Conservation (phyloP, 2,329 filamentous ascomycete species). For the Raffaelea albimanens region DNA sequence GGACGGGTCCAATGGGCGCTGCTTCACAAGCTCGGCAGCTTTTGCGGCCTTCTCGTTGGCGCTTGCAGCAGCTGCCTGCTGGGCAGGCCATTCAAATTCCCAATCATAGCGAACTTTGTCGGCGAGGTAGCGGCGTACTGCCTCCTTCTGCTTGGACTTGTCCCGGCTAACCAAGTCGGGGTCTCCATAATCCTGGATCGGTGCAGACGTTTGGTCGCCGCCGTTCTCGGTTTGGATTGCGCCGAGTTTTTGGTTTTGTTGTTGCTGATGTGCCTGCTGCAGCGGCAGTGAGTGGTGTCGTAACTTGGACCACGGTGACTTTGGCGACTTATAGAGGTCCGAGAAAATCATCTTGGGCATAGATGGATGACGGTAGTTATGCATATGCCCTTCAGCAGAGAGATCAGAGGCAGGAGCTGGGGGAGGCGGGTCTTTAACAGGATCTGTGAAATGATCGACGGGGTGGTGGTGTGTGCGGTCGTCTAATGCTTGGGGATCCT, state of each 20-base stretch:
- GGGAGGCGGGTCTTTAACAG: conserved; percentile 3
- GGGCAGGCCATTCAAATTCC: conserved; percentile 47
- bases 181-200: conserved; percentile 35
- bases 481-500: neutral
- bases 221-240: conserved; percentile 4
- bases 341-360: conserved; percentile 45
- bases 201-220: too few species aligned
- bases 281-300: conserved; percentile 30
- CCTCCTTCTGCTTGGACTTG: conserved; percentile 53
- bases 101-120: conserved; percentile 50
- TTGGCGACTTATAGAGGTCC: conserved; percentile 48
- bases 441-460: neutral
- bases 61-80: neutral
- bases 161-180: conserved; percentile 53
- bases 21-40: neutral
- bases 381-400: neutral
- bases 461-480: too few species aligned
- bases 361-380: neutral
- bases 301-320: conserved; percentile 42
- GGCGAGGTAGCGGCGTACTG: conserved; percentile 45
- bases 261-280: conserved; percentile 7
- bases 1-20: conserved; percentile 5
- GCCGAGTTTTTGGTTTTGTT: conserved; percentile 12
- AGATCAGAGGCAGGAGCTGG: neutral
- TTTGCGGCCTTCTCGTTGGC: neutral